Conservation (phyloP, 176 grass and related monocot species). For the Hordeum vulgare region DNA sequence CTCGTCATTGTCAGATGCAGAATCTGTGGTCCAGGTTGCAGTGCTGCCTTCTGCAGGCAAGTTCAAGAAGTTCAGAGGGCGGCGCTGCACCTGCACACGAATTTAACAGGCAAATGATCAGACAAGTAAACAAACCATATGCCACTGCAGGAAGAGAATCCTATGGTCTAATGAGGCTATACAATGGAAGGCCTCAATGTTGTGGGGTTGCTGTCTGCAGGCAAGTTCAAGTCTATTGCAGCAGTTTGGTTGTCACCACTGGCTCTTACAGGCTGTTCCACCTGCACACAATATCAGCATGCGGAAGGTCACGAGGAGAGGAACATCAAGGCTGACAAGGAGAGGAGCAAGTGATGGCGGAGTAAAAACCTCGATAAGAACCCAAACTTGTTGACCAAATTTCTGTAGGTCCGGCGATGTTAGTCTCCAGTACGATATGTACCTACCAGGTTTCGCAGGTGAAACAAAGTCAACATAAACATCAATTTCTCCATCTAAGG, state of each 20-base stretch:
- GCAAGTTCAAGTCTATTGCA: conserved; percentile 43
- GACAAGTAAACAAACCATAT: background rate
- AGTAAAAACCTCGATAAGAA: conserved; percentile 63
- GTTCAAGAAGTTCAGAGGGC: conserved; percentile 57
- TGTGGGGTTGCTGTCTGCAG: conserved; percentile 16
- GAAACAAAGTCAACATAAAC: conserved; percentile 58
- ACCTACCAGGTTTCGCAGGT: conserved; percentile 59
- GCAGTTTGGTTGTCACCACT: conserved; percentile 6
- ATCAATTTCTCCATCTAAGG: conserved; percentile 36
- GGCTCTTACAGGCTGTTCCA: conserved; percentile 22
- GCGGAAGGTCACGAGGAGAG: background rate
- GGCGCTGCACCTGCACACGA: conserved; percentile 32
- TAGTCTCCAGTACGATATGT: conserved; percentile 85
- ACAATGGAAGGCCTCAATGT: conserved; percentile 1
- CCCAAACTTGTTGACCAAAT: conserved; percentile 81
- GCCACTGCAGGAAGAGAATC: background rate
- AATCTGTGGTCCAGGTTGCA: background rate
- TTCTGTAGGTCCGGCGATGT: conserved; percentile 49
- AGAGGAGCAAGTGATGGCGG: background rate
- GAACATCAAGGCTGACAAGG: background rate
- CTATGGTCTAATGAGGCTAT: background rate
- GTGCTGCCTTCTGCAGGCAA: conserved; percentile 32
- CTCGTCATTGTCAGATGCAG: background rate
- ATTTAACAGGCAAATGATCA: conserved; percentile 14
- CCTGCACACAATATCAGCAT: conserved; percentile 28